Conservation (phyloP, 2,329 filamentous ascomycete species). For the Beauveria rudraprayagi region DNA sequence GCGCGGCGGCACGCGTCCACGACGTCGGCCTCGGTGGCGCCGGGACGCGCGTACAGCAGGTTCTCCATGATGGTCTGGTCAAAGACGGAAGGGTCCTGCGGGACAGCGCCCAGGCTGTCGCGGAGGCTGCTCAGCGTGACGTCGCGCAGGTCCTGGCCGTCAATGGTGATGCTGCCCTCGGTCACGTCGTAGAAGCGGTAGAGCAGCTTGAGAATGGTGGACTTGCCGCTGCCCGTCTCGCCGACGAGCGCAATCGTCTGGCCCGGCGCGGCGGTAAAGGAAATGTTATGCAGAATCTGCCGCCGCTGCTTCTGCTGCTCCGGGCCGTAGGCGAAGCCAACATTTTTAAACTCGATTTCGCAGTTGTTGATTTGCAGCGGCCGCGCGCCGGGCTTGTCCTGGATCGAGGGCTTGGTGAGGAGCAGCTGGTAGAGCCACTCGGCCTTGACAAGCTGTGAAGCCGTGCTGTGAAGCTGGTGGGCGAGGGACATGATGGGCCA, state of each 20-base stretch:
- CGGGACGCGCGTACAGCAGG: conserved; percentile 52
- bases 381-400: conserved; percentile 36
- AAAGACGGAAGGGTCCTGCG: conserved; percentile 57
- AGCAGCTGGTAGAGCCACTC: conserved; percentile 53
- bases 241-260: conserved; percentile 54
- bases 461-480: conserved; percentile 19
- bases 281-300: conserved; percentile 40
- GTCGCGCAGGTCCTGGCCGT: conserved; percentile 51
- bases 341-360: conserved; percentile 44
- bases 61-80: conserved; percentile 58
- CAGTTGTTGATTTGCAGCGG: conserved; percentile 38
- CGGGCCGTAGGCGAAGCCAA: conserved; percentile 47
- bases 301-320: conserved; percentile 26
- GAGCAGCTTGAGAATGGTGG: conserved; percentile 52
- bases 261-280: conserved; percentile 40
- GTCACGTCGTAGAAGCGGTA: conserved; percentile 53
- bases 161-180: conserved; percentile 45
- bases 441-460: conserved; percentile 51
- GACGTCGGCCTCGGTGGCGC: conserved; percentile 53
- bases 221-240: conserved; percentile 55
- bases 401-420: conserved; percentile 47
- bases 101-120: conserved; percentile 53
- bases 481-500: conserved; percentile 30
- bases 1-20: conserved; percentile 53
- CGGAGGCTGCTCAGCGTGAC: conserved; percentile 51